These are phyloP conservation scores for Quercus gilva DNA, from an alignment of 306 rosid species.

Conservation along the genomic window DNA sequence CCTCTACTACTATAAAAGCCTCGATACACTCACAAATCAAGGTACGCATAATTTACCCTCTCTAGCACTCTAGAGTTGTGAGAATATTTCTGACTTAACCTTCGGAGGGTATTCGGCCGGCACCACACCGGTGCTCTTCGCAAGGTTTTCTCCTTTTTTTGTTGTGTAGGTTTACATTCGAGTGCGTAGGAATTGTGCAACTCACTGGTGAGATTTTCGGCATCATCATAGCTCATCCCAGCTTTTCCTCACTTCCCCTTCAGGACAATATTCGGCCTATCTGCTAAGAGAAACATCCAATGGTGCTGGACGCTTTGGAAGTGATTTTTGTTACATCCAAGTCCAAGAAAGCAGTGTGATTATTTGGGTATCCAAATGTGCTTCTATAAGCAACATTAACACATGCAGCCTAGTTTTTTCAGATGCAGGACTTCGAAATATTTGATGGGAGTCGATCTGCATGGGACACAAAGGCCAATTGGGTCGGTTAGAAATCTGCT, in stretches of 20 bases:
- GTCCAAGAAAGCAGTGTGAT: not conserved
- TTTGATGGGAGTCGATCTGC: not conserved
- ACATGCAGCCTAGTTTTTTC: not conserved
- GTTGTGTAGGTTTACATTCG: no score
- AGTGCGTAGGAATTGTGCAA: no score
- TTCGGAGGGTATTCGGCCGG: no score
- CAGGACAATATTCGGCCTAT: not conserved
- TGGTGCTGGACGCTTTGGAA: not conserved
- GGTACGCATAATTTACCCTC: no score
- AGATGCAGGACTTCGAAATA: not conserved
- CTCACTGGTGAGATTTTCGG: no score
- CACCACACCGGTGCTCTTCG: no score
- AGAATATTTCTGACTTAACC: no score
- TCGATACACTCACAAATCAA: no score
- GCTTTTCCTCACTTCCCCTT: not conserved
- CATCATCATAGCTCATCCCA: no score
- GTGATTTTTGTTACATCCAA: not conserved
- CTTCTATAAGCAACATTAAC: not conserved
- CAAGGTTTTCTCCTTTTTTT: no score
- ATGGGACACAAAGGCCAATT: not conserved
- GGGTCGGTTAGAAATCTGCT: accelerated
- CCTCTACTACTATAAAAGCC: no score
- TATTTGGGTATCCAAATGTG: not conserved
- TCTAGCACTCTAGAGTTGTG: no score
- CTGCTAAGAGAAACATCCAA: not conserved